Conservation (phyloP, 176 grass and related monocot genomes). For the Oryza glumipatula region DNA sequence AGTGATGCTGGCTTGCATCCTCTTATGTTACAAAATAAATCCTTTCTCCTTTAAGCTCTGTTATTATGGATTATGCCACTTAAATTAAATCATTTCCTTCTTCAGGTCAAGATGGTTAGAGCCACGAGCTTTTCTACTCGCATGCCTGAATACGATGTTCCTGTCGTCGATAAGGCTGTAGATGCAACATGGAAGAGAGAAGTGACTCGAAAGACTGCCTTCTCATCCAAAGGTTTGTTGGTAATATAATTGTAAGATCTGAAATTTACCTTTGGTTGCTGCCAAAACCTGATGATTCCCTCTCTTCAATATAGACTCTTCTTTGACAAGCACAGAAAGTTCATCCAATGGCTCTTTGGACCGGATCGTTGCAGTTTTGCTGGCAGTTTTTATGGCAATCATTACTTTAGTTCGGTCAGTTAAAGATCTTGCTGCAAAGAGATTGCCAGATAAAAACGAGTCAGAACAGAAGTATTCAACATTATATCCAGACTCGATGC, state of each 20-base stretch:
- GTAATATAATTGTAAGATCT: conserved; percentile 8
- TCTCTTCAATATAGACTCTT: conserved; percentile 38
- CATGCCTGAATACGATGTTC: conserved; percentile 72
- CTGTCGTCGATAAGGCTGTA: conserved; percentile 92
- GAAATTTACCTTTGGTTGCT: neutral
- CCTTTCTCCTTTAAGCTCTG: neutral
- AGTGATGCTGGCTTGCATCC: neutral
- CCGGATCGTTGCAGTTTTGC: conserved; percentile 43
- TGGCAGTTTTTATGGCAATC: conserved; percentile 59
- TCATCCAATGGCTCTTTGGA: conserved; percentile 37
- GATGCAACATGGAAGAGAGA: conserved; percentile 84
- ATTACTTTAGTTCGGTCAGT: conserved; percentile 49
- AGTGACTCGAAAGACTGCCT: conserved; percentile 34
- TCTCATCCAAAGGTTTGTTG: conserved; percentile 52
- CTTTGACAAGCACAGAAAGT: conserved; percentile 13
- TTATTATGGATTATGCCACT: conserved; percentile 1
- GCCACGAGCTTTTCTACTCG: conserved; percentile 79
- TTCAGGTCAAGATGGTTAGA: conserved; percentile 82
- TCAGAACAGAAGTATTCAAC: conserved; percentile 38
- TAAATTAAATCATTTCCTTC: conserved; percentile 21
- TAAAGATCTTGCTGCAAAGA: conserved; percentile 51
- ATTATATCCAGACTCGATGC: conserved; percentile 39
- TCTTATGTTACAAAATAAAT: neutral
- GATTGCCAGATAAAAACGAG: conserved; percentile 43
- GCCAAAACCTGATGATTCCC: conserved; percentile 27